phyloP scores from a whole-genome alignment of 2,329 filamentous ascomycete genomes.

The Trichothecium roseum region DNA sequence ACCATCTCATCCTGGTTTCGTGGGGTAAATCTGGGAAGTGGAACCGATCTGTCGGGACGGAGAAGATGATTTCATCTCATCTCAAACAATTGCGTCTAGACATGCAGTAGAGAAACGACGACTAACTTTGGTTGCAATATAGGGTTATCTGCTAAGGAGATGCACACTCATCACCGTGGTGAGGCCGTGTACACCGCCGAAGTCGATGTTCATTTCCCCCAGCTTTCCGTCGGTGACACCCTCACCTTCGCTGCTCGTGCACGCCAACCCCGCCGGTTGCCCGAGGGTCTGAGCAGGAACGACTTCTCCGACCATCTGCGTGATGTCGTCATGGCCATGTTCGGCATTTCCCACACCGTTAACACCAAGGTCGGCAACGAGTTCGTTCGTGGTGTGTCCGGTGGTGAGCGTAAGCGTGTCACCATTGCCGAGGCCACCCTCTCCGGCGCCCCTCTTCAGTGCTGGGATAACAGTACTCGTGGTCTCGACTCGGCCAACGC shows the following conservation, averaged over 20 bases:
- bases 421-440: slow-evolving; percentile 51
- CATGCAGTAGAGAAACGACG: slow-evolving; percentile 1
- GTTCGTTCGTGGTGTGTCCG: slow-evolving; percentile 63
- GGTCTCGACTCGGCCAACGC: slow-evolving; percentile 68
- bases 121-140: slow-evolving; percentile 5
- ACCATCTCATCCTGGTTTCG: background rate
- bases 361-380: slow-evolving; percentile 68
- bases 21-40: no score
- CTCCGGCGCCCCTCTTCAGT: slow-evolving; percentile 50
- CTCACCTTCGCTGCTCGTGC: slow-evolving; percentile 67
- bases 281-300: slow-evolving; percentile 42
- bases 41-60: no score
- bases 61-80: background rate
- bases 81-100: no score
- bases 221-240: slow-evolving; percentile 68
- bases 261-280: slow-evolving; percentile 51
- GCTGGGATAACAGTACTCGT: slow-evolving; percentile 64
- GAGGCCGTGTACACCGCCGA: slow-evolving; percentile 84
- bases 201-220: slow-evolving; percentile 72
- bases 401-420: slow-evolving; percentile 62
- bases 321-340: slow-evolving; percentile 67
- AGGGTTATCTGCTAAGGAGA: slow-evolving; percentile 59
- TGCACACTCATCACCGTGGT: slow-evolving; percentile 69
- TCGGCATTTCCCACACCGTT: slow-evolving; percentile 62
- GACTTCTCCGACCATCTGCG: slow-evolving; percentile 52